Conservation (phyloP, 805 yeast genomes). For the Cyberlindnera euphorbiae region DNA sequence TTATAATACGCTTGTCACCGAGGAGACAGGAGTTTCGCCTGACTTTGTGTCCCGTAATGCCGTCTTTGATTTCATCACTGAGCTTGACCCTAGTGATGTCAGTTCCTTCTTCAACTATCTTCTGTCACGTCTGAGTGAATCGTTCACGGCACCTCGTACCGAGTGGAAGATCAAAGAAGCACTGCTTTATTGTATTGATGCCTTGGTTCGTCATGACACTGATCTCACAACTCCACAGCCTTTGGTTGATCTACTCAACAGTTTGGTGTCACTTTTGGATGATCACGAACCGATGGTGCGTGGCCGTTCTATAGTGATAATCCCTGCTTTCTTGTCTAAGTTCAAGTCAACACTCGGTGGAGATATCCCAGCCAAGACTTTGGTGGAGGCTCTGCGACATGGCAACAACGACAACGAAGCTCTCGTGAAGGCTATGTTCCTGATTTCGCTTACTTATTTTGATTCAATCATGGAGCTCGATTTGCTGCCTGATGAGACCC, state of each 20-base stretch:
- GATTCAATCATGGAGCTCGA: conserved; percentile 30
- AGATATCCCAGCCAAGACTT: conserved; percentile 27
- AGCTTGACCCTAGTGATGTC: conserved; percentile 40
- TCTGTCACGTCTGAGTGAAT: conserved; percentile 2
- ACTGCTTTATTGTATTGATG: conserved; percentile 48
- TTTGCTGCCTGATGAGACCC: conserved; percentile 20
- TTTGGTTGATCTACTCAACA: conserved; percentile 9
- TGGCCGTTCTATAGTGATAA: conserved; percentile 43
- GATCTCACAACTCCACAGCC: conserved; percentile 25
- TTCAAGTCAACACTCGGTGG: conserved; percentile 34
- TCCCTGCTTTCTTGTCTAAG: conserved; percentile 56
- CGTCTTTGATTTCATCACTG: conserved; percentile 50
- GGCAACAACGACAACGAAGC: conserved; percentile 28
- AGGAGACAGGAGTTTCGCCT: conserved; percentile 64
- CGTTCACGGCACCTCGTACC: neutral
- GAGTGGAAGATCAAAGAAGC: conserved; percentile 45
- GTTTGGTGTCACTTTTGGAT: conserved; percentile 9
- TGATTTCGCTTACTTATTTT: conserved; percentile 53
- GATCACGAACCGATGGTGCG: conserved; percentile 35
- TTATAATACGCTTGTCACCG: conserved; percentile 65
- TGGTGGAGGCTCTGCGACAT: conserved; percentile 21
- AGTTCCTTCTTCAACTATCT: conserved; percentile 12
- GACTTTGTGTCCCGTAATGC: conserved; percentile 56
- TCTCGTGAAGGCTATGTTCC: conserved; percentile 27
- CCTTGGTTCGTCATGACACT: conserved; percentile 34